Conservation (phyloP, 257 asterid species). For the Nicotiana paniculata region DNA sequence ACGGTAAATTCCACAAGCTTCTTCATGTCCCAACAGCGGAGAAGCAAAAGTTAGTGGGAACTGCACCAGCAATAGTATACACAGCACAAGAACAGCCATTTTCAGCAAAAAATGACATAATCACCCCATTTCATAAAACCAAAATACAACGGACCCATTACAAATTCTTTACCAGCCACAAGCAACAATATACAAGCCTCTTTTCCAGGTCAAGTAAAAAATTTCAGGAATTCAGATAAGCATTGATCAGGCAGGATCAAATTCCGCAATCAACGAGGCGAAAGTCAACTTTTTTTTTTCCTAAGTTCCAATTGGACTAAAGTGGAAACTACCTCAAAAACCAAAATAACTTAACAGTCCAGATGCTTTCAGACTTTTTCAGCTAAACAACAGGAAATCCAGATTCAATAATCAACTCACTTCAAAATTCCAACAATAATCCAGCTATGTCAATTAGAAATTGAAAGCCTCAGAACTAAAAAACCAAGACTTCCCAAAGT, state of each 20-base stretch:
- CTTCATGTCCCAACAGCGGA: constrained; percentile 28
- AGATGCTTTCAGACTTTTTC: background rate
- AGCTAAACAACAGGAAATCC: background rate
- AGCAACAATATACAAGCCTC: constrained; percentile 15
- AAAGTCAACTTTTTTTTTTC: background rate
- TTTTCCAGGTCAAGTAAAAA: constrained; percentile 16
- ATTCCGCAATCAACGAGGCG: background rate
- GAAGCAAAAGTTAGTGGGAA: constrained; percentile 37
- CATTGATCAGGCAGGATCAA: background rate
- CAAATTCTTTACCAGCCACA: constrained; percentile 27
- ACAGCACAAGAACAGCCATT: constrained; percentile 31
- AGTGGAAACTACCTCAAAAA: background rate
- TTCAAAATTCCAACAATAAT: background rate
- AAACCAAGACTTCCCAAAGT: background rate
- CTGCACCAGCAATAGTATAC: constrained; percentile 38
- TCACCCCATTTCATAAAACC: constrained; percentile 23
- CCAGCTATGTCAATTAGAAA: background rate
- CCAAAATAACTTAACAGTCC: background rate
- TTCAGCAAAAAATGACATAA: constrained; percentile 21
- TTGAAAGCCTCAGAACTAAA: background rate
- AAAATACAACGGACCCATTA: constrained; percentile 24
- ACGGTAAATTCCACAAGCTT: constrained; percentile 47
- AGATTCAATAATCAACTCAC: background rate
- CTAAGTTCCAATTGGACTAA: background rate
- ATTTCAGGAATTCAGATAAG: background rate